Evolutionary conservation across 2,329 filamentous ascomycete genomes (phyloP).

Genomic region (Neonectria faginata): DNA sequence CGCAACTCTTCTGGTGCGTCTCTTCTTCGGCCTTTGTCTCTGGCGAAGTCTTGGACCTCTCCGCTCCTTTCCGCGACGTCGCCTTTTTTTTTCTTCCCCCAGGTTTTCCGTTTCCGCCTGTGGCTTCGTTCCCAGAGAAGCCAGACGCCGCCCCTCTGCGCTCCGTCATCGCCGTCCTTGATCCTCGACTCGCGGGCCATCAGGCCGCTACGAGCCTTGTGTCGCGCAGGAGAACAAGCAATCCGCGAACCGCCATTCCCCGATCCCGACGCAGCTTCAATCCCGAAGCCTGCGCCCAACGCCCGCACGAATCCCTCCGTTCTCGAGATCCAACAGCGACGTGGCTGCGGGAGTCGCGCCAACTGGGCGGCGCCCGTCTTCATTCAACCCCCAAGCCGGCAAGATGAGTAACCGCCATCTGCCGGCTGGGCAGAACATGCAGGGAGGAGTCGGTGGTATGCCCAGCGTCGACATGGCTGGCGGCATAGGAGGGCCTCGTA

Average conservation of each 20-base stretch:
- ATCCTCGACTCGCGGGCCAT: constrained; percentile 31
- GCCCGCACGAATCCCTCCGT: constrained; percentile 20
- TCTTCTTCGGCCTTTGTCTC: constrained; percentile 27
- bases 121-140: constrained; percentile 9
- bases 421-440: constrained; percentile 78
- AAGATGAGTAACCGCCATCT: constrained; percentile 83
- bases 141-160: constrained; percentile 32
- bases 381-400: constrained; percentile 68
- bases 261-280: constrained; percentile 37
- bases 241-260: constrained; percentile 16
- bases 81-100: constrained; percentile 15
- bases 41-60: constrained; percentile 16
- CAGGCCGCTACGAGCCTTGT: constrained; percentile 36
- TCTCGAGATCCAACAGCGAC: constrained; percentile 34
- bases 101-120: constrained; percentile 15
- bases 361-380: constrained; percentile 50
- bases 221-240: constrained; percentile 37
- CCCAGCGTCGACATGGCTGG: constrained; percentile 51
- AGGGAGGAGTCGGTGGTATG: constrained; percentile 54
- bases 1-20: constrained; percentile 39
- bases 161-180: constrained; percentile 33
- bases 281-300: constrained; percentile 36
- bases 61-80: constrained; percentile 20
- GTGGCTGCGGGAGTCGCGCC: constrained; percentile 49
- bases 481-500: constrained; percentile 53